A percentile compares a stretch with the other conserved stretches of the same genome.
These are phyloP conservation scores for Acacia crassicarpa DNA, from an alignment of 306 rosid genomes.

Conservation along the genomic window DNA sequence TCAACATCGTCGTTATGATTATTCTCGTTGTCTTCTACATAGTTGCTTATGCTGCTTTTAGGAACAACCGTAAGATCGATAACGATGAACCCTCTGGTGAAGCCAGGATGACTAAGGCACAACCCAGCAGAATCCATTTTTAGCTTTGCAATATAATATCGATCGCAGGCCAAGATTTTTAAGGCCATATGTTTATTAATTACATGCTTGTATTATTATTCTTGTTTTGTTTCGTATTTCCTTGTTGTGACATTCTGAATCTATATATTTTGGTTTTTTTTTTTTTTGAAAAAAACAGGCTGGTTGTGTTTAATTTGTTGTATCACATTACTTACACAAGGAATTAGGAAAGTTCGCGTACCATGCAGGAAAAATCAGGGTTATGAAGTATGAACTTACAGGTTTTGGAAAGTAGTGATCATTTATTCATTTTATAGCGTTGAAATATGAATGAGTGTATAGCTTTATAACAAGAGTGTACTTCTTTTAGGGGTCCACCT, in stretches of 20 bases:
- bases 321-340: neutral
- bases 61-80: conserved; percentile 74
- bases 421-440: neutral
- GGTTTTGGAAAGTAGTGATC: neutral
- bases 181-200: neutral
- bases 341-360: neutral
- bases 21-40: conserved; percentile 71
- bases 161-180: neutral
- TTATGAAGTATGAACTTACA: too few species aligned
- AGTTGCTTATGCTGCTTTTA: conserved; percentile 72
- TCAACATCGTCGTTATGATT: conserved; percentile 75
- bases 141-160: conserved; percentile 21
- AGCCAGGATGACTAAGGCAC: conserved; percentile 83
- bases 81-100: conserved; percentile 75
- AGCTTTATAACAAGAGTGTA: neutral
- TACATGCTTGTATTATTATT: neutral
- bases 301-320: conserved; percentile 7
- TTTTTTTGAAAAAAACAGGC: neutral
- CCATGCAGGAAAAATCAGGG: neutral
- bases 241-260: conserved; percentile 4
- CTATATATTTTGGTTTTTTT: neutral
- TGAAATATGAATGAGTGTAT: neutral
- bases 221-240: neutral
- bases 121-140: conserved; percentile 60
- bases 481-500: neutral